Evolutionary conservation across 768 basidiomycete species (phyloP).

Genomic region (Pulveroboletus sp.): DNA sequence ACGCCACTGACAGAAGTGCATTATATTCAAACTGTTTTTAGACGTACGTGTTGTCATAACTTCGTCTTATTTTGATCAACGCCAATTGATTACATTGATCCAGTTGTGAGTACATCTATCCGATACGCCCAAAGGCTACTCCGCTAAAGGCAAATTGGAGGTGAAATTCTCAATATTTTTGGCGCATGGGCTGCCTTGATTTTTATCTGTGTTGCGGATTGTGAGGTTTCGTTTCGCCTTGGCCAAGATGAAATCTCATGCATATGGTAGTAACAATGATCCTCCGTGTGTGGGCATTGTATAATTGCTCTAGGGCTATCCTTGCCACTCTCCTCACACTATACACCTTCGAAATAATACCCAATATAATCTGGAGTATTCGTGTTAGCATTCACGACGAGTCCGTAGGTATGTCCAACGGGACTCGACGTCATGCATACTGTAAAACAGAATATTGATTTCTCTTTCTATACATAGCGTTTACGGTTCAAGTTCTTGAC

Average conservation of each 20-base stretch:
- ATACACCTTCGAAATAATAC: not conserved
- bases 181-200: not conserved
- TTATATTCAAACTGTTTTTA: not conserved
- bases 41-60: not conserved
- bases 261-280: not conserved
- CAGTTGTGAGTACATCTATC: not conserved
- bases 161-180: not conserved
- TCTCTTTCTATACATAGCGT: no score
- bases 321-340: no score
- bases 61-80: not conserved
- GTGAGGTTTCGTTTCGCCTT: not conserved
- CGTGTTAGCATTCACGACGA: no score
- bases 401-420: no score
- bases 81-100: not conserved
- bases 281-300: not conserved
- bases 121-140: not conserved
- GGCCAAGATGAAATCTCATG: not conserved
- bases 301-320: not conserved
- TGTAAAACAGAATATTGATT: no score
- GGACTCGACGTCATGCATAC: no score
- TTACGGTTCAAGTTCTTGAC: no score
- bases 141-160: not conserved
- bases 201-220: not conserved
- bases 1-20: not conserved
- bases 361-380: not conserved